Base-by-base conservation (phyloP, 2,329 filamentous ascomycete genomes). In the Moelleriella libera region DNA sequence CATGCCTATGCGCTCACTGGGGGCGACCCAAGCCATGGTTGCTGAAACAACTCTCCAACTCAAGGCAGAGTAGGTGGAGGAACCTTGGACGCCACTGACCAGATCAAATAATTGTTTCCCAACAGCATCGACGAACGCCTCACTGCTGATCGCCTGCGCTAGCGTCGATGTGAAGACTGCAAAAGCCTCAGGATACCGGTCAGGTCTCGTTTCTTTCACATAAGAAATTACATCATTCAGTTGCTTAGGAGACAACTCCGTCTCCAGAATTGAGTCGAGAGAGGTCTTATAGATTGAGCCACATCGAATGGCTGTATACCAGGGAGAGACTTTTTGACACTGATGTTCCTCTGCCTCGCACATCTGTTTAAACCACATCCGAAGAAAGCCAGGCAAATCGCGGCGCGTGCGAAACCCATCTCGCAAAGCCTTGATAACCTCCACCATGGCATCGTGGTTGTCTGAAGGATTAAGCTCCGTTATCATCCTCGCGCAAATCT, bases 311-410 rank as follows among this genome's bases (percentile, higher is more conserved):
- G 62, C 51, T 3, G 51, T 51, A 28, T 63, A 58, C 66, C 66
- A 68, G 0, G 63, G 61, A 2, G 60, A 64, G 6, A 45, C 53
- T 43, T 34, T 11, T 32, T 54, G 53, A 12, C 52, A 49, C 14
- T 61, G 56, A 39, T 57, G 53, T 43, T 58, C 54, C 48, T 67
- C 62, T 12, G 60, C 56, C 11, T 62, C 56, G 39, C 59, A 62
- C 2, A 74, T 60, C 48, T 70, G 65, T 41, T 61, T 54, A 44
- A 64, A 70, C 73, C 73, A 76, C 2, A 68, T 56, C 44, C 64
- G 65, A 50, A 75, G 50, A 48, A 75, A 76, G 5, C 63, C 60
- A 0, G 68, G 57, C 10, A 75, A 56, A 48, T 69, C 67, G 46
- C 70, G 68, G 9, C 62, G 65, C 5, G 60, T 67, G 6, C 65